These are phyloP conservation scores for Suhomyces emberorum DNA, from an alignment of 805 yeast species.

Conservation along the genomic window DNA sequence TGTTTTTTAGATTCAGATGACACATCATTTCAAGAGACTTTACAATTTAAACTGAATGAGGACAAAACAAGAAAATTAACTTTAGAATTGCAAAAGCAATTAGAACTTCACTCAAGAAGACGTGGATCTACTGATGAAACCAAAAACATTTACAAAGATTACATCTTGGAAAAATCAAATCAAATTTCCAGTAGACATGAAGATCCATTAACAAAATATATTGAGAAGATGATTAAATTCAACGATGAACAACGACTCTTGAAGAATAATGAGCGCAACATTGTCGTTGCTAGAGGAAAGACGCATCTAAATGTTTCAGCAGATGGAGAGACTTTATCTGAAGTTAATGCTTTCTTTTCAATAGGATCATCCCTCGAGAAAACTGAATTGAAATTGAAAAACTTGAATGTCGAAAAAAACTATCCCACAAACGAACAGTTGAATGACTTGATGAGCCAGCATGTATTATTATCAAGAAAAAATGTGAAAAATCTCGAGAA, in stretches of 20 bases:
- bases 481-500: conserved; percentile 15
- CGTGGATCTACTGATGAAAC: conserved; percentile 1
- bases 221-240: conserved; percentile 16
- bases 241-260: conserved; percentile 15
- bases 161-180: conserved; percentile 9
- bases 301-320: neutral
- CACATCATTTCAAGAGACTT: conserved; percentile 13
- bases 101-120: neutral
- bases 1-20: conserved; percentile 18
- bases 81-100: neutral
- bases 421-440: conserved; percentile 6
- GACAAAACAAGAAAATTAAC: neutral
- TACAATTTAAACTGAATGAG: conserved; percentile 8
- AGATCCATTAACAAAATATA: conserved; percentile 13
- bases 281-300: conserved; percentile 3
- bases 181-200: conserved; percentile 4
- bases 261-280: conserved; percentile 14
- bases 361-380: neutral
- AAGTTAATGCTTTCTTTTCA: conserved; percentile 3
- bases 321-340: neutral
- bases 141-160: conserved; percentile 7
- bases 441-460: conserved; percentile 9
- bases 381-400: conserved; percentile 3
- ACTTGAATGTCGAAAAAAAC: conserved; percentile 6
- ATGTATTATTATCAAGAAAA: conserved; percentile 7